Percentiles rank a stretch among this genome's conserved stretches.
Evolutionary conservation across 1,284 basidiomycete genomes (phyloP).

Genomic region (Rhizopogon hawkerae): DNA sequence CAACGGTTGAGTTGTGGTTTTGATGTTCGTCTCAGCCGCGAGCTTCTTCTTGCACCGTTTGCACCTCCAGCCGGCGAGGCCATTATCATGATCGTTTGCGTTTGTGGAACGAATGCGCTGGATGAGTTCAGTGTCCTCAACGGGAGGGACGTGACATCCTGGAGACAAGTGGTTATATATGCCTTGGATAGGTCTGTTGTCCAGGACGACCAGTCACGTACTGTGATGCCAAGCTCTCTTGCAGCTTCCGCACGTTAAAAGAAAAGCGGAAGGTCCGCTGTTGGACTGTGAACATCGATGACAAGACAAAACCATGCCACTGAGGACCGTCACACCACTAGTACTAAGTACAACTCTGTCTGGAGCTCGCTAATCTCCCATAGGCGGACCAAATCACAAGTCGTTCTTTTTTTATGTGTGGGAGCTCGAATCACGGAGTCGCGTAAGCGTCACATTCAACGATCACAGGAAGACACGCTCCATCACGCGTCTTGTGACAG

Average conservation of each 20-base stretch:
- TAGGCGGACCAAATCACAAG: too few relatives aligned
- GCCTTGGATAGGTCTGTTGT: background rate
- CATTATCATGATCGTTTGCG: conserved; percentile 12
- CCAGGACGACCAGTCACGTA: conserved; percentile 13
- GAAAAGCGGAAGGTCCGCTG: conserved; percentile 20
- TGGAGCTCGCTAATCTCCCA: too few relatives aligned
- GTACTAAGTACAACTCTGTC: too few relatives aligned
- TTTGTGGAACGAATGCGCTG: conserved; percentile 17
- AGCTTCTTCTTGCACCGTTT: conserved; percentile 21
- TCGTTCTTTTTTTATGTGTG: too few relatives aligned
- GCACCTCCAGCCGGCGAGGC: conserved; percentile 18
- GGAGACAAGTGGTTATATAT: background rate
- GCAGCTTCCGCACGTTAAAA: conserved; percentile 20
- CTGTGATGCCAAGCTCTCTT: conserved; percentile 23
- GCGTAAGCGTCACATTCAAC: too few relatives aligned
- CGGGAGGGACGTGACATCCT: conserved; percentile 24
- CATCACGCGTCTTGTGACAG: too few relatives aligned
- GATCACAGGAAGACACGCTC: too few relatives aligned
- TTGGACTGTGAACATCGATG: conserved; percentile 18
- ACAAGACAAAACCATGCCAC: conserved; percentile 10
- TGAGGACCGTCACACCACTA: too few relatives aligned
- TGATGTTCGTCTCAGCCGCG: background rate
- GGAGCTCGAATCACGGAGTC: too few relatives aligned
- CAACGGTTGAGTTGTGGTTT: background rate
- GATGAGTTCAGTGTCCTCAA: conserved; percentile 20